Conservation (phyloP, 2,329 filamentous ascomycete genomes). For the Alternaria longipes region DNA sequence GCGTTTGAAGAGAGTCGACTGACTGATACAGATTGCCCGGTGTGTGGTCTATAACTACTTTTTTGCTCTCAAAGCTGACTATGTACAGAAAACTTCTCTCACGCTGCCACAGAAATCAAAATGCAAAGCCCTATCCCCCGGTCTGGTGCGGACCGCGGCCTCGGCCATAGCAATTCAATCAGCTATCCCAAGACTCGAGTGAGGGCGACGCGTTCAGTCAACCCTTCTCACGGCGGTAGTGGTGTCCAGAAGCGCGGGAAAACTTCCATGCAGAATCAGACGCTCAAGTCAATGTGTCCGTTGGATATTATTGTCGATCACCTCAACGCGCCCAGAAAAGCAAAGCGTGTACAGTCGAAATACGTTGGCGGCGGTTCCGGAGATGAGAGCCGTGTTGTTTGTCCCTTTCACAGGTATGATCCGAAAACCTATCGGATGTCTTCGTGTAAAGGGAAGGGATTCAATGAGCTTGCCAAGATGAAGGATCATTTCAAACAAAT, state of each 20-base stretch:
- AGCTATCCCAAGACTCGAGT: background rate
- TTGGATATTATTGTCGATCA: background rate
- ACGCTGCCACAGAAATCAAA: background rate
- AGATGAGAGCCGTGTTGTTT: background rate
- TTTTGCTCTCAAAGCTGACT: background rate
- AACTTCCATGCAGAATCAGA: background rate
- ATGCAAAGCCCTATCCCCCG: background rate
- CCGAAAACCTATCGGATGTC: background rate
- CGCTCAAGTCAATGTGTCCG: background rate
- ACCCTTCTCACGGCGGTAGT: background rate
- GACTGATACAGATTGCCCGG: background rate
- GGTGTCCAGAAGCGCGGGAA: background rate
- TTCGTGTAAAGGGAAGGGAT: conserved; percentile 9
- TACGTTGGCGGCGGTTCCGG: background rate
- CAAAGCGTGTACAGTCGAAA: background rate
- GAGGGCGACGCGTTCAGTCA: background rate
- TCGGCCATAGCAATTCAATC: background rate
- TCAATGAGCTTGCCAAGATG: conserved; percentile 14
- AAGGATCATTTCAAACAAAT: conserved; percentile 3
- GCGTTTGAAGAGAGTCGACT: background rate
- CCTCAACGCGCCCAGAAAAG: background rate
- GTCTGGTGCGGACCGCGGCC: background rate
- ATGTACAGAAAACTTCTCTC: background rate
- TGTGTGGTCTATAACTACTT: background rate
- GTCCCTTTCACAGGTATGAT: background rate